Percentiles rank a stretch among this genome's conserved stretches.
These are phyloP conservation scores for Salicornia ramosissima DNA, from an alignment of 148 eudicot genomes.

Conservation along the genomic window DNA sequence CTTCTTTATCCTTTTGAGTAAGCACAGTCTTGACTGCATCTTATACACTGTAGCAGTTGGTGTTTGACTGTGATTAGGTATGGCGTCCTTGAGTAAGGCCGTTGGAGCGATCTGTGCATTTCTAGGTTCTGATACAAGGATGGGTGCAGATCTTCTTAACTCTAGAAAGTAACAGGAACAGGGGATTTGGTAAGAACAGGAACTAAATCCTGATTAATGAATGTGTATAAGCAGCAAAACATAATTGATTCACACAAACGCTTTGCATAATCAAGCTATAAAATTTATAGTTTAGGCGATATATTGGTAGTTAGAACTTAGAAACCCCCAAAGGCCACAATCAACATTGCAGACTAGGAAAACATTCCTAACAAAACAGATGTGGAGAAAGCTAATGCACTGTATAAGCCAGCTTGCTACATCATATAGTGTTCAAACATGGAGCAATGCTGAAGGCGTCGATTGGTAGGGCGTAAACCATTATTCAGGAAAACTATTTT, in stretches of 20 bases:
- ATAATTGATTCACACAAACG: too few species aligned
- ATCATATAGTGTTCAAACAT: neutral
- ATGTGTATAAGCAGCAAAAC: neutral
- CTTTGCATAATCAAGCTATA: too few species aligned
- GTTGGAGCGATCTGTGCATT: slow-evolving; percentile 4
- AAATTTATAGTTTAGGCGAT: too few species aligned
- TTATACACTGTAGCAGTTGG: slow-evolving; percentile 1
- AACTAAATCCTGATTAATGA: neutral
- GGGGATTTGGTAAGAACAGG: neutral
- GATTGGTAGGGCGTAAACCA: too few species aligned
- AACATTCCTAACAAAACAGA: neutral
- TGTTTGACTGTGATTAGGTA: neutral
- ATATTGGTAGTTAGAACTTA: too few species aligned
- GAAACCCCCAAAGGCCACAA: too few species aligned
- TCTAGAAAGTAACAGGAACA: slow-evolving; percentile 12
- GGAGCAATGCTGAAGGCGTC: too few species aligned
- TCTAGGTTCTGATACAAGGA: slow-evolving; percentile 2
- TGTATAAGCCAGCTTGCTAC: neutral
- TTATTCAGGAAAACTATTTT: too few species aligned
- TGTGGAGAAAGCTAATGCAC: neutral
- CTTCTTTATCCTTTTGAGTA: slow-evolving; percentile 15
- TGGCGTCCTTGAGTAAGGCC: neutral
- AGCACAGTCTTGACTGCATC: neutral
- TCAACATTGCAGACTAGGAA: neutral
- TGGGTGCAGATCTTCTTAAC: neutral